Base-by-base conservation (phyloP, 1,284 basidiomycete genomes). In the Hemileia vastatrix region DNA sequence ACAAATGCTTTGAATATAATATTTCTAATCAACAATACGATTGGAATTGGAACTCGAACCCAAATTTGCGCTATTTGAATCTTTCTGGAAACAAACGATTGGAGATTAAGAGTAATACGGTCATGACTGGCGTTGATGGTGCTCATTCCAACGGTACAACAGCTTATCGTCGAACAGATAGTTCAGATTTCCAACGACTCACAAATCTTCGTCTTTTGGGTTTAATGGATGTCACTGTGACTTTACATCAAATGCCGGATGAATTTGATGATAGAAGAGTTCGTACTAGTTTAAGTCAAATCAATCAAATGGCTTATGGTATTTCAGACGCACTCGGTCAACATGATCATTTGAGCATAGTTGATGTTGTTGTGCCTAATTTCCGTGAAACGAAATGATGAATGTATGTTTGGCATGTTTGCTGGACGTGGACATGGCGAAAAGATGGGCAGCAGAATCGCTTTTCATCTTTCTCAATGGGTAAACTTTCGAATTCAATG, bases 41-140 rank as follows among this genome's bases (percentile, higher is more conserved):
- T 78, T 98, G 94, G 94, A 97, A 98, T 76, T 98, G 94, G 90
- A 96, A 96, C 76, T 94, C 92, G 81, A 98, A 97, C 76, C 84
- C 85, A 65, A 87, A 88, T 67, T 81, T 98, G 65, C 86, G 86
- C 58, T 97, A 96, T 77, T 86, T 90, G 68, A 90, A 90, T 72
- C 71, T 90, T 54, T 90, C 88, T 0, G 88, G 88, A 13, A 90
- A 90, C 78, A 88, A 88, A 77, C 83, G 86, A 47, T 80, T 90
- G 18, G 87, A 88, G 78, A 88, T 90, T 78, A 88, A 87, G 77
- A 85, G n/a, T n/a, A n/a, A n/a, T n/a, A n/a, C n/a, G n/a, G n/a
- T n/a, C n/a, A n/a, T n/a, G n/a, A n/a, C n/a, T n/a, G n/a, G n/a
- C n/a, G n/a, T n/a, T n/a, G n/a, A n/a, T n/a, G n/a, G n/a, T n/a